Base-by-base conservation (phyloP, 2,329 filamentous ascomycete species). In the Lachnellula cervina region DNA sequence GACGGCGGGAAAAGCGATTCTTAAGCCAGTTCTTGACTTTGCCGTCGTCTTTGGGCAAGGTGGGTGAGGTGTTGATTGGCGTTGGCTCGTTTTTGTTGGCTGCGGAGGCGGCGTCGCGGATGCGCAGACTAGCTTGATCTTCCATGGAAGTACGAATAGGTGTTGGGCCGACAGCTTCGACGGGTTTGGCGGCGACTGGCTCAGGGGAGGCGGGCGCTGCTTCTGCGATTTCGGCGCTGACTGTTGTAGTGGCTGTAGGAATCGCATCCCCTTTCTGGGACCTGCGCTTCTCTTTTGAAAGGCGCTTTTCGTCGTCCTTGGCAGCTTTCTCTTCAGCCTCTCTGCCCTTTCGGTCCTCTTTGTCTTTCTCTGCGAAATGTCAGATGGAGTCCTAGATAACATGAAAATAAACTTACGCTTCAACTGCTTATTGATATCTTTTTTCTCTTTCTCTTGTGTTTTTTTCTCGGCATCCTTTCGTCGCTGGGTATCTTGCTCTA, bases 401-500 rank as follows among this genome's bases (percentile, higher is more conserved):
- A 44, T 5, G 8, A 42, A 17, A 16, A n/a, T 13, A 17, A 46
- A 72, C 82, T 70, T 70, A 88, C 87, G 80, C 69, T 80, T 87
- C 16, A 81, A 64, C 60, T 79, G 80, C 65, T 75, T 79, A 40
- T 77, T 73, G 16, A 79, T 76, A 4, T 81, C 78, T 52, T 79
- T 78, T 4, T 79, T 68, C 66, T 84, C 80, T 57, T 72, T 77
- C 48, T 81, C 78, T 11, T 77, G 74, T 51, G 80, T 74, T 62
- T 82, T 84, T 62, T 83, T 78, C 47, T 73, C 76, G 47, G 76
- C 76, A 49, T 81, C 79, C 49, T 84, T 78, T 52, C 84, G 79
- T 67, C 86, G 80, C 64, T 81, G 80, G 60, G 84, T 77, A 56
- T 90, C 84, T 58, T 83, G 77, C 57, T 90, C 87, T 17, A 84